These are phyloP conservation scores for Peronospora farinosa DNA, from an alignment of 352 stramenopile genomes.

Conservation along the genomic window DNA sequence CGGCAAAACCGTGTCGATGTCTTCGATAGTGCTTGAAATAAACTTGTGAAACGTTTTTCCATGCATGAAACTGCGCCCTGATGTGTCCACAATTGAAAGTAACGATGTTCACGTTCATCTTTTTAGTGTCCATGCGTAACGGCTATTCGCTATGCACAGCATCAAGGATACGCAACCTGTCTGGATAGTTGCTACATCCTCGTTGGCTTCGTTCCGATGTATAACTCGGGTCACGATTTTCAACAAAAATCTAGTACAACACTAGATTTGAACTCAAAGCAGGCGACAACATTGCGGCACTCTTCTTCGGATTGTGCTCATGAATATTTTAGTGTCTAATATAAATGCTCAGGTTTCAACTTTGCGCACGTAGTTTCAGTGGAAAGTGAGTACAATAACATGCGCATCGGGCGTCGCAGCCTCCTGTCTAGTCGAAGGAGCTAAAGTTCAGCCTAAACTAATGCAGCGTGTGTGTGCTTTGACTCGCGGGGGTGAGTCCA, in stretches of 20 bases:
- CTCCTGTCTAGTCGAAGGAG: slow-evolving; percentile 9
- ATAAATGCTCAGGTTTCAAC: slow-evolving; percentile 8
- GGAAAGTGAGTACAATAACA: slow-evolving; percentile 2
- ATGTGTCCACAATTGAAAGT: too few species aligned
- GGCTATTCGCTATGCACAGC: too few species aligned
- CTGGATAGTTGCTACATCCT: too few species aligned
- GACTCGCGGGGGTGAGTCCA: not conserved
- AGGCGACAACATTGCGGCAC: not conserved
- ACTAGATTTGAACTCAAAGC: too few species aligned
- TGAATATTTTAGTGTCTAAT: not conserved
- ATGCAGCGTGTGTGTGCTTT: slow-evolving; percentile 4
- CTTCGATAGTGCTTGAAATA: too few species aligned
- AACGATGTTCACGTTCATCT: too few species aligned
- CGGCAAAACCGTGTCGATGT: not conserved
- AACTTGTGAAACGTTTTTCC: too few species aligned
- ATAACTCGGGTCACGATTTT: not conserved
- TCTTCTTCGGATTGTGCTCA: not conserved
- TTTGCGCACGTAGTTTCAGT: slow-evolving; percentile 19
- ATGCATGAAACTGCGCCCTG: too few species aligned
- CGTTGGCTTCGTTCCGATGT: too few species aligned
- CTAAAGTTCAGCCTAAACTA: slow-evolving; percentile 5
- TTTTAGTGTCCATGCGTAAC: too few species aligned
- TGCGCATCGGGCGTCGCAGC: slow-evolving; percentile 8
- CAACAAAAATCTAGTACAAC: not conserved
- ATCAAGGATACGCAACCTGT: too few species aligned